A percentile compares a stretch with the other conserved stretches of the same genome.
Conservation (phyloP, 139 green algal species). For the Tetradesmus lagerheimii region DNA sequence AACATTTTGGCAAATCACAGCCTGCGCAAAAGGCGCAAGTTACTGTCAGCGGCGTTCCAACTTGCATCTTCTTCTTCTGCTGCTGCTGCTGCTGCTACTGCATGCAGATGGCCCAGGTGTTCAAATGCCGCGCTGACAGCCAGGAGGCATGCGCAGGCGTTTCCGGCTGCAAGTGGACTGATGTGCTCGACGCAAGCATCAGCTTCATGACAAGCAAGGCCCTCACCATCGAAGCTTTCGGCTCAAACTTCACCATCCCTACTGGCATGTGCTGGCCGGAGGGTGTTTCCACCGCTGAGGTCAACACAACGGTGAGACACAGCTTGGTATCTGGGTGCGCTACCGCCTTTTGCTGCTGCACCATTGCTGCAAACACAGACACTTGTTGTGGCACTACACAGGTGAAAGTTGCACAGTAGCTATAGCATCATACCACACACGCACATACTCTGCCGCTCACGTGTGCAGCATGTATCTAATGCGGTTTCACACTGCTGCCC, state of each 20-base stretch:
- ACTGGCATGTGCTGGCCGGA: neutral
- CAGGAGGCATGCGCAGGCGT: neutral
- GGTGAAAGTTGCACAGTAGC: too few relatives aligned
- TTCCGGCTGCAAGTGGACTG: neutral
- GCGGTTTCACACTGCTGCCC: neutral
- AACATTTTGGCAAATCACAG: too few relatives aligned
- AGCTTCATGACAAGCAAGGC: neutral
- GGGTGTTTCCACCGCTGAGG: neutral
- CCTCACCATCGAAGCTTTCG: neutral
- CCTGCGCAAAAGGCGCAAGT: too few relatives aligned
- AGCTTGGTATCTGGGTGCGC: too few relatives aligned
- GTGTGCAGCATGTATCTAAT: too few relatives aligned
- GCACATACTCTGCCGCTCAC: neutral
- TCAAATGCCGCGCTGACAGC: neutral
- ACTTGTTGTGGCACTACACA: too few relatives aligned
- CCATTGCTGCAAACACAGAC: too few relatives aligned
- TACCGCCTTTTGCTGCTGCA: too few relatives aligned
- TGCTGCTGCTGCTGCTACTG: neutral
- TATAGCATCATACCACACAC: neutral
- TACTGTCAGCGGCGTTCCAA: too few relatives aligned
- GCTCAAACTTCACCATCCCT: neutral
- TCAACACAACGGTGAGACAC: neutral
- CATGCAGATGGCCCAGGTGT: neutral
- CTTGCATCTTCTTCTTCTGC: too few relatives aligned
- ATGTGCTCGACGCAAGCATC: neutral